Conservation (phyloP, 2,329 filamentous ascomycete species). For the Fusarium pseudoanthophilum region DNA sequence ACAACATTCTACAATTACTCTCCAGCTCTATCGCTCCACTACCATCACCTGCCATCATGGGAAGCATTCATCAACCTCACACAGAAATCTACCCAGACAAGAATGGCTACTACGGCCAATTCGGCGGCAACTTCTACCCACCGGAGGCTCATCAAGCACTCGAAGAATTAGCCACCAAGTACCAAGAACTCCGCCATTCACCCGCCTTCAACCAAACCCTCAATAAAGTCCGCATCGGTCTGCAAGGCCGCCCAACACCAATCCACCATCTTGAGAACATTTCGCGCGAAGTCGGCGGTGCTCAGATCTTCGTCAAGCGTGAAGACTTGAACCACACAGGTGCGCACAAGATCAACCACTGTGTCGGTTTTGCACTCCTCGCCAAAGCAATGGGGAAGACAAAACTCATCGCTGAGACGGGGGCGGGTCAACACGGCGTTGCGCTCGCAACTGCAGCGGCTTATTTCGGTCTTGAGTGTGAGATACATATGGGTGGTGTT, state of each 20-base stretch:
- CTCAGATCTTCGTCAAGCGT: conserved; percentile 3
- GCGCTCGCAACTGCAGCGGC: conserved; percentile 15
- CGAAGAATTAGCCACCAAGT: background rate
- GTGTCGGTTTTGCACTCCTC: conserved; percentile 11
- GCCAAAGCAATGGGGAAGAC: conserved; percentile 13
- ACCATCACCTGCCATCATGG: background rate
- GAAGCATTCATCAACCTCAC: background rate
- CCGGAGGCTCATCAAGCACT: background rate
- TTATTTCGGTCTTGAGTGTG: background rate
- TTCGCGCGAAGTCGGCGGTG: background rate
- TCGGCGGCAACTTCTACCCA: conserved; percentile 6
- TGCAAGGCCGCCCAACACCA: conserved; percentile 6
- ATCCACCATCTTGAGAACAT: background rate
- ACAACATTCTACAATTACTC: rapidly evolving
- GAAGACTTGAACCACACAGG: conserved; percentile 12
- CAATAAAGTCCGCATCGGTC: background rate
- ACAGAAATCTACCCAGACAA: background rate
- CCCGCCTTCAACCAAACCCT: background rate
- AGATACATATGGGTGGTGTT: conserved; percentile 7
- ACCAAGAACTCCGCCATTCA: background rate
- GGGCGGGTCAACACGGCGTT: conserved; percentile 11
- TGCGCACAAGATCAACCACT: conserved; percentile 16
- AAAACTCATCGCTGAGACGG: conserved; percentile 8
- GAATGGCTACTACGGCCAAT: conserved; percentile 2
- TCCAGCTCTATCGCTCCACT: rapidly evolving